Evolutionary conservation across 345 rosid genomes (phyloP).

Genomic region (Cardamine occulta): DNA sequence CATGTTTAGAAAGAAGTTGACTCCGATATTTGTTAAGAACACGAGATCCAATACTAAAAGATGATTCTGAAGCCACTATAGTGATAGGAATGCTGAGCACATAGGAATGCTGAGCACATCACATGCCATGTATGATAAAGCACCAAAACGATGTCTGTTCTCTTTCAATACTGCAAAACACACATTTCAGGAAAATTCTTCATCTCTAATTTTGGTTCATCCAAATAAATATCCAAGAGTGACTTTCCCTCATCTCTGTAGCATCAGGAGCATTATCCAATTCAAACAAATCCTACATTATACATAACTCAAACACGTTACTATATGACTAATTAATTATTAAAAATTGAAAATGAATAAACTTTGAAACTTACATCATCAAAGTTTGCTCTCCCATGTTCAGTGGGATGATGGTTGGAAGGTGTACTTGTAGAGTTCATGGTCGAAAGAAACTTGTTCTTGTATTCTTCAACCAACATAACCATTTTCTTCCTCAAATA

Average conservation of each 20-base stretch:
- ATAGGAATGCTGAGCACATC: background rate
- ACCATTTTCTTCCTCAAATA: background rate
- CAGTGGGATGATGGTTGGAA: background rate
- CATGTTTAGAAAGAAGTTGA: background rate
- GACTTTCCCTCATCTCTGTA: background rate
- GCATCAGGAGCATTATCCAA: background rate
- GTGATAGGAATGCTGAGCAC: background rate
- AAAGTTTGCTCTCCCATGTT: background rate
- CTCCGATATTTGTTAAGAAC: background rate
- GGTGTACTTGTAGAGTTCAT: background rate
- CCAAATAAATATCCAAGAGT: background rate
- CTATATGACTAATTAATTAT: background rate
- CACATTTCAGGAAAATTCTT: background rate
- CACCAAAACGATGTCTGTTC: background rate
- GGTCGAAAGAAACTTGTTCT: background rate
- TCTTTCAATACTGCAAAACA: constrained; percentile 4
- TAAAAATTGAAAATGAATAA: background rate
- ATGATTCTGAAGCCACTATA: background rate
- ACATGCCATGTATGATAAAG: background rate
- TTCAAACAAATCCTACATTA: background rate
- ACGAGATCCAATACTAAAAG: background rate
- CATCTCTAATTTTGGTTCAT: background rate
- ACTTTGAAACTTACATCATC: background rate
- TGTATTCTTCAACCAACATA: background rate
- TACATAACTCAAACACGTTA: background rate